These are phyloP conservation scores for Xylariaceae sp. DNA, from an alignment of 2,329 filamentous ascomycete species.

Conservation along the genomic window DNA sequence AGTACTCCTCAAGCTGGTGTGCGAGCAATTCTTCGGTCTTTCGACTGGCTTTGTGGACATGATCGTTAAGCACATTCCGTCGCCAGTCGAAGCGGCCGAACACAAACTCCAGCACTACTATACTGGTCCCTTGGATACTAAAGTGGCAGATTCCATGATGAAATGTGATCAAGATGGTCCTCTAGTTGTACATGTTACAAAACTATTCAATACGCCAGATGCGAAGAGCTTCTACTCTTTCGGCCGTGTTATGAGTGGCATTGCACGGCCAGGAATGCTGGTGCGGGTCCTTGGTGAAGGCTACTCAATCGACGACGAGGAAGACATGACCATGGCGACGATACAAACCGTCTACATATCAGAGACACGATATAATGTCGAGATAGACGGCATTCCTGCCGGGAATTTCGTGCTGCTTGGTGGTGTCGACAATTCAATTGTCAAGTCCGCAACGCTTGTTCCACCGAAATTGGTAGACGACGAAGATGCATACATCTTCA, in stretches of 20 bases:
- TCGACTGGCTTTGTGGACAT: slow-evolving; percentile 93
- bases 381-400: slow-evolving; percentile 85
- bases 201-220: slow-evolving; percentile 85
- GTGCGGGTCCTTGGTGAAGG: slow-evolving; percentile 92
- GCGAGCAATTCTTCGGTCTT: slow-evolving; percentile 91
- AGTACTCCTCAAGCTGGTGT: slow-evolving; percentile 81
- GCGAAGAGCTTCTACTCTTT: slow-evolving; percentile 89
- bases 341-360: slow-evolving; percentile 85
- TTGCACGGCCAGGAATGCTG: slow-evolving; percentile 72
- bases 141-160: slow-evolving; percentile 74
- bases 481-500: slow-evolving; percentile 94
- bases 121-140: slow-evolving; percentile 81
- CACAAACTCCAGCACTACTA: slow-evolving; percentile 82
- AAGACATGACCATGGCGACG: slow-evolving; percentile 88
- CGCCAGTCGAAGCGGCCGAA: slow-evolving; percentile 73
- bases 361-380: slow-evolving; percentile 88
- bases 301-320: slow-evolving; percentile 94
- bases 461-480: slow-evolving; percentile 75
- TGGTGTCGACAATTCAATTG: slow-evolving; percentile 95
- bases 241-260: slow-evolving; percentile 89
- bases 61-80: slow-evolving; percentile 85
- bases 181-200: slow-evolving; percentile 86
- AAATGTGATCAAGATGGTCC: slow-evolving; percentile 85
- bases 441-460: slow-evolving; percentile 92
- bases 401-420: slow-evolving; percentile 90